Percentiles rank a stretch among this genome's conserved stretches.
Evolutionary conservation across 106 monocot species (phyloP).

Genomic region (Xerophyta viscosa): DNA sequence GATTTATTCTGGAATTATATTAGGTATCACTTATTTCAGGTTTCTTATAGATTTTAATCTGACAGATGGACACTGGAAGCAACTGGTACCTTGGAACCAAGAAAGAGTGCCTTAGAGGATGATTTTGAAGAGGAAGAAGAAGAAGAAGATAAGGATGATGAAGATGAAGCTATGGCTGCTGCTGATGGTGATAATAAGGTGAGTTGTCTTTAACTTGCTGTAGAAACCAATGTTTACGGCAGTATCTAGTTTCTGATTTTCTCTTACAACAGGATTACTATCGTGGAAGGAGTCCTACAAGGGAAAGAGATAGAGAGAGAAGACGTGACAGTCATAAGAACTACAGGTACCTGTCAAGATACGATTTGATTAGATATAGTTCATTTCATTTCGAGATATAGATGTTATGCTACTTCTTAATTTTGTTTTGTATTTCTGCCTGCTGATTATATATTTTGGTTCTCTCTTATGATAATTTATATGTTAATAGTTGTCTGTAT

Average conservation of each 20-base stretch:
- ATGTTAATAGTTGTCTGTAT: too few relatives aligned
- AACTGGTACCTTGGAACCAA: conserved; percentile 65
- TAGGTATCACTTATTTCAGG: background rate
- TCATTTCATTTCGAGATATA: too few relatives aligned
- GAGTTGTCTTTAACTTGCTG: background rate
- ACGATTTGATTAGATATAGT: too few relatives aligned
- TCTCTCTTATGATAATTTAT: too few relatives aligned
- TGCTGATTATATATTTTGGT: too few relatives aligned
- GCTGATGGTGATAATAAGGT: conserved; percentile 56
- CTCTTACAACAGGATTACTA: conserved; percentile 44
- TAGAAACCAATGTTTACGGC: background rate
- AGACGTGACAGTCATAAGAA: conserved; percentile 53
- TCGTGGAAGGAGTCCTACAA: conserved; percentile 71
- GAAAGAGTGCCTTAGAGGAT: conserved; percentile 95
- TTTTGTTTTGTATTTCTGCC: too few relatives aligned
- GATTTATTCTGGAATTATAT: too few relatives aligned
- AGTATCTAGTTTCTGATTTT: background rate
- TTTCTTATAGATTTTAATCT: conserved; percentile 1
- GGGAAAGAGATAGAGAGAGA: conserved; percentile 78
- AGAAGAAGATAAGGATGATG: conserved; percentile 77
- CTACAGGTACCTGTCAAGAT: conserved; percentile 45
- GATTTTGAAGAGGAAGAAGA: conserved; percentile 99
- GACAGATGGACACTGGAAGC: conserved; percentile 77
- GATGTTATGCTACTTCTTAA: too few relatives aligned
- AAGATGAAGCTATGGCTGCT: conserved; percentile 44